Percentiles rank a stretch among this genome's conserved stretches.
Evolutionary conservation across 345 rosid species (phyloP).

Genomic region (Gossypium herbaceum): DNA sequence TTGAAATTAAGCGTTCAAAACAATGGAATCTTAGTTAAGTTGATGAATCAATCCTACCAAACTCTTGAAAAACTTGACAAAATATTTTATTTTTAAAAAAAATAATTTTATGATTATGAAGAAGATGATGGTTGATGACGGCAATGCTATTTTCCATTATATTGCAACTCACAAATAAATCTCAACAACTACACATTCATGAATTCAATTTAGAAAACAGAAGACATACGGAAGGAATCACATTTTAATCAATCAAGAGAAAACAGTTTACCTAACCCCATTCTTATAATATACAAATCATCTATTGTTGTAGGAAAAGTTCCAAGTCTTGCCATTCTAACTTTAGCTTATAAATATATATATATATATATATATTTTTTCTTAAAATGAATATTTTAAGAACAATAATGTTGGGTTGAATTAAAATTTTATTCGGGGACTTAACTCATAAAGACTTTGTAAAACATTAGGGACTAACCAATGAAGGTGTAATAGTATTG

Average conservation of each 20-base stretch:
- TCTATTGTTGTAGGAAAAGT: neutral
- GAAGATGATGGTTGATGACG: neutral
- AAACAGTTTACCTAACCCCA: neutral
- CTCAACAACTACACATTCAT: constrained; percentile 12
- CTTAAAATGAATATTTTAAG: no score
- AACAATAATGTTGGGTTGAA: no score
- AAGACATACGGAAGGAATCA: neutral
- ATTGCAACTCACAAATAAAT: neutral
- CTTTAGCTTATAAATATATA: no score
- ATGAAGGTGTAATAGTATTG: no score
- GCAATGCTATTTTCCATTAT: neutral
- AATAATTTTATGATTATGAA: neutral
- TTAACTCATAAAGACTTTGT: no score
- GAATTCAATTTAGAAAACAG: neutral
- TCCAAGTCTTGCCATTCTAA: no score
- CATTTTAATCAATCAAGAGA: neutral
- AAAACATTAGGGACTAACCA: no score
- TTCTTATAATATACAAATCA: neutral
- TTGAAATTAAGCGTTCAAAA: neutral
- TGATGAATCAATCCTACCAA: neutral
- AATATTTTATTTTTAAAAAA: no score
- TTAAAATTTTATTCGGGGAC: no score
- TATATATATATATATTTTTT: no score
- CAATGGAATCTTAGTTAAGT: neutral
- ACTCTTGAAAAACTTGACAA: neutral